These are phyloP conservation scores for Cubamyces lactineus DNA, from an alignment of 768 basidiomycete genomes.

Conservation along the genomic window DNA sequence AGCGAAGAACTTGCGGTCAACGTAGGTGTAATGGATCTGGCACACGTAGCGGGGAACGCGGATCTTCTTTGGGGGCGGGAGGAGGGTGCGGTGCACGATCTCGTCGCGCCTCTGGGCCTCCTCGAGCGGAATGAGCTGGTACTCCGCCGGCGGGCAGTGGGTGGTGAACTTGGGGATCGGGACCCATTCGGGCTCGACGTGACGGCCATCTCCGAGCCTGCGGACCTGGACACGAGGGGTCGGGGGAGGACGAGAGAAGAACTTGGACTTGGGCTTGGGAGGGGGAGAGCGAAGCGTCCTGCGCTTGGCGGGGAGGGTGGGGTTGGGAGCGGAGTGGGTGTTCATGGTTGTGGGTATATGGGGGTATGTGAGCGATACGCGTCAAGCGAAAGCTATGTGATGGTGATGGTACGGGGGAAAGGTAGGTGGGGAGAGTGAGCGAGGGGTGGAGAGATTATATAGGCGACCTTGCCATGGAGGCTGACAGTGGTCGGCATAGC, in stretches of 20 bases:
- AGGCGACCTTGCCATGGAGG: no score
- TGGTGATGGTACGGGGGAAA: no score
- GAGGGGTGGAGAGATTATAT: no score
- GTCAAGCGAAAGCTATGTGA: no score
- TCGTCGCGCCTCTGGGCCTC: conserved; percentile 10
- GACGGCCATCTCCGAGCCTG: conserved; percentile 2
- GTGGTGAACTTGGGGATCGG: no score
- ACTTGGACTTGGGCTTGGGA: background rate
- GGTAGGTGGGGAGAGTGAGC: no score
- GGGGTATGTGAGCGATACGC: no score
- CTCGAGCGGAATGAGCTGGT: conserved; percentile 14
- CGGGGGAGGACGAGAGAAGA: background rate
- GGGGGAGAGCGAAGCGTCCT: conserved; percentile 13
- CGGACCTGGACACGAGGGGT: background rate
- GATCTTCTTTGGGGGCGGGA: background rate
- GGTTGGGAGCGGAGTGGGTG: background rate
- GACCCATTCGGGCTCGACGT: conserved; percentile 6
- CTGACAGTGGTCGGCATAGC: no score
- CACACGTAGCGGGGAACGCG: background rate
- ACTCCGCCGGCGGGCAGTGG: conserved; percentile 5
- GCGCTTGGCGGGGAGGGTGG: conserved; percentile 3
- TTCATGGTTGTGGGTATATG: background rate
- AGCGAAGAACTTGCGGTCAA: background rate
- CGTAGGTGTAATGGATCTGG: background rate
- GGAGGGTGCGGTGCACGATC: conserved; percentile 14